Evolutionary conservation across 345 rosid genomes (phyloP).

Genomic region (Brassica nigra): DNA sequence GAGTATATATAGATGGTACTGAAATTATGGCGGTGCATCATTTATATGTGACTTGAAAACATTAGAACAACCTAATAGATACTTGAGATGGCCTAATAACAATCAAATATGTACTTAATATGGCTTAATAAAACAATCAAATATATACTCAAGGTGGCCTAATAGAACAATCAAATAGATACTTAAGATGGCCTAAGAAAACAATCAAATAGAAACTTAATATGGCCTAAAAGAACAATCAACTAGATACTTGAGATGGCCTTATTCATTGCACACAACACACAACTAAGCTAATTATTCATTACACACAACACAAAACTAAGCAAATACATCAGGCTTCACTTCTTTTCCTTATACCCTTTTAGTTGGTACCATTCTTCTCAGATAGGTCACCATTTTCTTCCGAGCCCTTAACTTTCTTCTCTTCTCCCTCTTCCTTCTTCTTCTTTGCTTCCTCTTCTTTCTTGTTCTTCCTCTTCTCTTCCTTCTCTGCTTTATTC

Average conservation of each 20-base stretch:
- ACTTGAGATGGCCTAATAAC: neutral
- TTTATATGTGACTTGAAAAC: neutral
- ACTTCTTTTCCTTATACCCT: neutral
- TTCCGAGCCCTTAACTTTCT: neutral
- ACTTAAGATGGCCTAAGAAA: neutral
- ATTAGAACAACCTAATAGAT: neutral
- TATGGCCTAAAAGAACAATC: too few species aligned
- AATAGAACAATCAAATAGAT: neutral
- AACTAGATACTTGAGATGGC: too few species aligned
- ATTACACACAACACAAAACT: neutral
- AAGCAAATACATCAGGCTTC: neutral
- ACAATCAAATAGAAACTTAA: neutral
- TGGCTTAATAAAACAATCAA: neutral
- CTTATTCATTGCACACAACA: too few species aligned
- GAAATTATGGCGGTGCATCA: neutral
- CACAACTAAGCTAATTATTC: neutral
- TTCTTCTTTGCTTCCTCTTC: conserved; percentile 11
- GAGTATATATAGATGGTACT: neutral
- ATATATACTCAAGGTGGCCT: neutral
- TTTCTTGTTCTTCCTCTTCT: conserved; percentile 8
- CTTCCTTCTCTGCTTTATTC: conserved; percentile 17
- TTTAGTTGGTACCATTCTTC: conserved; percentile 7
- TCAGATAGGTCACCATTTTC: neutral
- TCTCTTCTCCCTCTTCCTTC: conserved; percentile 9
- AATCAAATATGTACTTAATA: neutral